Evolutionary conservation across 805 yeast species (phyloP).

Genomic region (Spathaspora hagerdaliae): DNA sequence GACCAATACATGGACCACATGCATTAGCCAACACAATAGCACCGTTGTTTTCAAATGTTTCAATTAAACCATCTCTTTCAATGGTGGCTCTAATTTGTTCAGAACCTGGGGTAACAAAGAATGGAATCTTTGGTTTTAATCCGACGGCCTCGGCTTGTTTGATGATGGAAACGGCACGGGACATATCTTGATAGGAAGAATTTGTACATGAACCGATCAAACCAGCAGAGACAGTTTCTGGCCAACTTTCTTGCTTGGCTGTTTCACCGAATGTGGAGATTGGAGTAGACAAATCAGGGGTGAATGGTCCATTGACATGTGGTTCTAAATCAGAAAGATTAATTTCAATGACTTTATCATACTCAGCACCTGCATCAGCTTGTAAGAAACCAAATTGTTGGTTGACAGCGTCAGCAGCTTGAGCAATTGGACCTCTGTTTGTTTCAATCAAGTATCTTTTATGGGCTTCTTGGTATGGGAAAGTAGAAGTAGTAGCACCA

Average conservation of each 20-base stretch:
- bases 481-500: constrained; percentile 96
- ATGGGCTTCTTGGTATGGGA: constrained; percentile 89
- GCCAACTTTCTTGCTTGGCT: constrained; percentile 79
- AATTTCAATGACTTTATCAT: constrained; percentile 89
- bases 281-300: constrained; percentile 96
- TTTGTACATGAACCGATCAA: constrained; percentile 97
- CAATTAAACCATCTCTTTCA: constrained; percentile 88
- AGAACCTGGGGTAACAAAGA: constrained; percentile 96
- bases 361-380: constrained; percentile 86
- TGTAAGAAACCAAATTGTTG: constrained; percentile 57
- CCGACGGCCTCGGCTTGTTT: constrained; percentile 85
- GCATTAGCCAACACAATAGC: constrained; percentile 95
- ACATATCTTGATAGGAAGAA: constrained; percentile 98
- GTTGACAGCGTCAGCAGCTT: constrained; percentile 65
- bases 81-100: constrained; percentile 97
- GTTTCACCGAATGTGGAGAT: constrained; percentile 74
- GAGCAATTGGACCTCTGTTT: constrained; percentile 76
- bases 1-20: constrained; percentile 99
- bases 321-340: constrained; percentile 88
- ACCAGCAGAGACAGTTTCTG: constrained; percentile 81
- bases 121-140: constrained; percentile 83
- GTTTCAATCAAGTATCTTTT: constrained; percentile 79
- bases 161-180: constrained; percentile 88
- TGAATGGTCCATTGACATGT: constrained; percentile 95
- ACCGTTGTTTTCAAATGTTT: constrained; percentile 79